Evolutionary conservation across 805 yeast genomes (phyloP), one percentile per base, ranked within the genome.

Genomic region (Komagataella populi): DNA sequence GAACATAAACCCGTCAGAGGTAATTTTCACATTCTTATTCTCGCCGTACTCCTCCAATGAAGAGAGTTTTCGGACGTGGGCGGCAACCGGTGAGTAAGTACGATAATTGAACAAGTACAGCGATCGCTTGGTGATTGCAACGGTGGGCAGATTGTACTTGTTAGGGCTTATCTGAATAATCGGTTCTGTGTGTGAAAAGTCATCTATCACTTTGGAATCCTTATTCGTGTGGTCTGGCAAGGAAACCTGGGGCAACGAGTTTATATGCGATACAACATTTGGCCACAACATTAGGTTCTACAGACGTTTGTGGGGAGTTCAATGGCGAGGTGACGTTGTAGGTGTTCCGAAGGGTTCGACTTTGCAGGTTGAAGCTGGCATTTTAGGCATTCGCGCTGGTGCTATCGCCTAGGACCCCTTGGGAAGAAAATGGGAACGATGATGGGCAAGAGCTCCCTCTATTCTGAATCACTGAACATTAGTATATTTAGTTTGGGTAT

Each of bases 41-140:
- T 56, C 52, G 1, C 86, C 86, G 63, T 72, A 74, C 18, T 63
- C 63, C 23, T 67, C 63, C 14, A 80, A 53, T 3, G 81, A 74
- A 18, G 67, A 65, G 20, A 58, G 57, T 0, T 74, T 63, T 51
- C 85, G 61, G 6, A 67, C 62, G 56, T 77, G 79, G 2, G 70
- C 69, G 7, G 76, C 72, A 4, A 79, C 62, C 1, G 81, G 79
- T 12, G 74, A 63, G 48, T 71, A 63, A 3, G 78, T 74, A 53
- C 61, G 57, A 20, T 67, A 64, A 52, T 72, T 69, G 59, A 62
- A 72, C 39, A 73, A 49, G 54, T 69, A 72, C 3, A 72, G 50
- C 4, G 69, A 62, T n/a, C 69, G 54, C 50, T 60, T 59, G 2
- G 77, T 72, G 8, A 70, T 49, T 4, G 65, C 60, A 1, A 63